phyloP scores from a whole-genome alignment of 179 eudicot species.

The Corrigiola litoralis region DNA sequence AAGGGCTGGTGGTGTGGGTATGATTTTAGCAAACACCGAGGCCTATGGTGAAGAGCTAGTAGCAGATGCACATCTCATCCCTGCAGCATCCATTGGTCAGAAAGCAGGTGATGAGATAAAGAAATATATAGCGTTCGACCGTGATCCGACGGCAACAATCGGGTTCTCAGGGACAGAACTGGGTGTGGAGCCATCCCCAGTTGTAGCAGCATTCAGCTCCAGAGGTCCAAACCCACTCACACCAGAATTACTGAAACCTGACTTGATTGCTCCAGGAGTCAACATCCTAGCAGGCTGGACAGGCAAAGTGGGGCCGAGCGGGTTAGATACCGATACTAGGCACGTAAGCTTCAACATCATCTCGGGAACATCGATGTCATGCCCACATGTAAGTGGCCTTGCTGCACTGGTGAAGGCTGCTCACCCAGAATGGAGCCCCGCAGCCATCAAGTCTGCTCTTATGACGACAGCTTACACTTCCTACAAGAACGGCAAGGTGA shows the following conservation, averaged over 20 bases:
- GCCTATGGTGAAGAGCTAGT: slow-evolving; percentile 70
- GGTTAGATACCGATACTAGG: slow-evolving; percentile 42
- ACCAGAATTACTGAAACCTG: slow-evolving; percentile 75
- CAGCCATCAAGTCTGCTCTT: slow-evolving; percentile 76
- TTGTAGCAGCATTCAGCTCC: slow-evolving; percentile 73
- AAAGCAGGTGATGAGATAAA: slow-evolving; percentile 59
- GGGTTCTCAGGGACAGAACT: slow-evolving; percentile 47
- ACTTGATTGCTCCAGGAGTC: slow-evolving; percentile 83
- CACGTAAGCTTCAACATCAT: slow-evolving; percentile 71
- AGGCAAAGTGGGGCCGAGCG: slow-evolving; percentile 56
- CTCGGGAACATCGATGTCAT: slow-evolving; percentile 91
- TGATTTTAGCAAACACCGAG: slow-evolving; percentile 69
- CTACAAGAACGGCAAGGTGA: slow-evolving; percentile 44
- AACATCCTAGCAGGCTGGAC: slow-evolving; percentile 89
- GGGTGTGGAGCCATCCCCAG: slow-evolving; percentile 77
- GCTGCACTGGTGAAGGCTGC: slow-evolving; percentile 69
- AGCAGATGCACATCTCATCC: slow-evolving; percentile 74
- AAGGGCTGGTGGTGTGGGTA: slow-evolving; percentile 69
- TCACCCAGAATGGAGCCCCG: slow-evolving; percentile 80
- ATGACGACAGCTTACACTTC: slow-evolving; percentile 77
- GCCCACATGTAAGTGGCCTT: slow-evolving; percentile 86
- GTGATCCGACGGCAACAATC: slow-evolving; percentile 45
- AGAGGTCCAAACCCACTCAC: slow-evolving; percentile 81
- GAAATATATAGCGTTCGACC: slow-evolving; percentile 39
- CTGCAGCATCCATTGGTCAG: slow-evolving; percentile 57